Conservation (phyloP, 2,329 filamentous ascomycete genomes). For the Keithomyces neogunnii region DNA sequence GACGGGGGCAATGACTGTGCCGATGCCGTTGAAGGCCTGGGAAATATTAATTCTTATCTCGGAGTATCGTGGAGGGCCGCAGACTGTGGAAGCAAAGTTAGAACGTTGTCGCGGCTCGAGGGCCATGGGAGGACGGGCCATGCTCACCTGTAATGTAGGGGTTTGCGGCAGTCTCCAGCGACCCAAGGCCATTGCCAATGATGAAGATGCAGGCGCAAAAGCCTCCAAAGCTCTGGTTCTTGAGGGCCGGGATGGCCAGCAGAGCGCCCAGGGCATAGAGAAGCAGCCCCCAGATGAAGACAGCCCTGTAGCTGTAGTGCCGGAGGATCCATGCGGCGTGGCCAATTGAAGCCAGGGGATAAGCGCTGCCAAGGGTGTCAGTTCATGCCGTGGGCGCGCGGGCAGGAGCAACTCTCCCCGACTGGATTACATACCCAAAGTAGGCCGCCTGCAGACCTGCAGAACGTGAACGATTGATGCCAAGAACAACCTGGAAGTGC, state of each 20-base stretch:
- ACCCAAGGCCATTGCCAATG: conserved; percentile 64
- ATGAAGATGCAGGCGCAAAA: conserved; percentile 69
- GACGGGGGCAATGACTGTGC: conserved; percentile 63
- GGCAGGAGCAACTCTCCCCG: no score
- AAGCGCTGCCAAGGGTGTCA: conserved; percentile 37
- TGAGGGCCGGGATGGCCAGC: conserved; percentile 47
- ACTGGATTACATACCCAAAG: conserved; percentile 38
- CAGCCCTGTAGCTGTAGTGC: conserved; percentile 56
- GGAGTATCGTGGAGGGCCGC: conserved; percentile 58
- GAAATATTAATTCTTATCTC: conserved; percentile 69
- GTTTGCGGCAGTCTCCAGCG: conserved; percentile 71
- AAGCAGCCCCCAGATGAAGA: conserved; percentile 59
- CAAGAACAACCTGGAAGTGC: conserved; percentile 38
- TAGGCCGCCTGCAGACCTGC: conserved; percentile 42
- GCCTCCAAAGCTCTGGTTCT: conserved; percentile 59
- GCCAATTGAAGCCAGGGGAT: conserved; percentile 62
- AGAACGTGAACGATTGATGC: conserved; percentile 34
- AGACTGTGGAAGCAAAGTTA: conserved; percentile 20
- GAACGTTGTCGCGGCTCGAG: neutral
- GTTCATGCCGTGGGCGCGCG: conserved; percentile 16
- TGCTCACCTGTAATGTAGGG: conserved; percentile 53
- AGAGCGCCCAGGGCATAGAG: conserved; percentile 58
- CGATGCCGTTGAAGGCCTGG: conserved; percentile 70
- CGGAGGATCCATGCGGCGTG: conserved; percentile 56
- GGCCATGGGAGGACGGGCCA: neutral